A percentile compares a stretch with the other conserved stretches of the same genome.
These are phyloP conservation scores for Ophiostoma australiae DNA, from an alignment of 2,329 filamentous ascomycete genomes.

Conservation along the genomic window DNA sequence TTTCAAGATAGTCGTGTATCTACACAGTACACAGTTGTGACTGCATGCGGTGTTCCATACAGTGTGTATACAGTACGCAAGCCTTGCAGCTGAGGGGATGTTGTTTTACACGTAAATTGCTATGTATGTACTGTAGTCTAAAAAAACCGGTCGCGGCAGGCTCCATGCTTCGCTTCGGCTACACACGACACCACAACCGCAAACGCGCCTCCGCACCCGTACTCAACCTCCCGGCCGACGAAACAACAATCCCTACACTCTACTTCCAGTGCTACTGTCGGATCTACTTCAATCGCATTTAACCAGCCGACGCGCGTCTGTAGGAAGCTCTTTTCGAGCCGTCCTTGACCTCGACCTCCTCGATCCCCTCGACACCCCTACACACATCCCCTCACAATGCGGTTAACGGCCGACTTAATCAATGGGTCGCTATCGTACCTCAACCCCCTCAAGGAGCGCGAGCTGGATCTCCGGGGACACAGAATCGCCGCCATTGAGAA, in stretches of 20 bases:
- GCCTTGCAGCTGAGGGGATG: conserved; percentile 8
- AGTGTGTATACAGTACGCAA: conserved; percentile 10
- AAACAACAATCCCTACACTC: background rate
- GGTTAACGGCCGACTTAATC: conserved; percentile 93
- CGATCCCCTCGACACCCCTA: background rate
- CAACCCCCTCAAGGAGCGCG: conserved; percentile 96
- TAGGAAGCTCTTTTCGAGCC: background rate
- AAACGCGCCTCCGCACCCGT: background rate
- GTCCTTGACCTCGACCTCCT: background rate
- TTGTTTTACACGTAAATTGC: background rate
- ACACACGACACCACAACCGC: background rate
- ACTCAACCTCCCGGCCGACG: background rate
- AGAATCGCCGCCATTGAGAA: conserved; percentile 98
- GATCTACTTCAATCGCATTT: background rate
- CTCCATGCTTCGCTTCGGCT: background rate
- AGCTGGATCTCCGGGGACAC: conserved; percentile 98
- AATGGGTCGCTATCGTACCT: conserved; percentile 93
- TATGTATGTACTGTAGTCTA: background rate
- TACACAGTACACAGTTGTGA: background rate
- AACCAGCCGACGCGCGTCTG: background rate
- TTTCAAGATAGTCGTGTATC: background rate
- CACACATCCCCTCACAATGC: conserved; percentile 54
- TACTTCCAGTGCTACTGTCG: background rate
- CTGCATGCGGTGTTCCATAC: background rate
- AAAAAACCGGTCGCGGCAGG: conserved; percentile 13